Base-by-base conservation (phyloP, 257 asterid species). In the Salvia rosmarinus region DNA sequence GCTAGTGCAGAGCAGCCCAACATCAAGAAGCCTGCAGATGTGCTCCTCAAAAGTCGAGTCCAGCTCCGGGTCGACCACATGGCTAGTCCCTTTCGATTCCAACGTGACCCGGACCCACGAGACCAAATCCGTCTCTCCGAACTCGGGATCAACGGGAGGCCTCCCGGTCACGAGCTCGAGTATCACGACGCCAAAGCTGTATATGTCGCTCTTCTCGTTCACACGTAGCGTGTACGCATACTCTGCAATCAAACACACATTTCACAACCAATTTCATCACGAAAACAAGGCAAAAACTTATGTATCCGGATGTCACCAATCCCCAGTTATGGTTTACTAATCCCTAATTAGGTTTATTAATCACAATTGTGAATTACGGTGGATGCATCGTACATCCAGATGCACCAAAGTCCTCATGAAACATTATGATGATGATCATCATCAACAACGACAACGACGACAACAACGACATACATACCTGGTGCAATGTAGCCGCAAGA, bases 401-500 rank as follows among this genome's bases (percentile, higher is more conserved):
- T n/a, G n/a, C n/a, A n/a, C n/a, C n/a, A n/a, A n/a, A n/a, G n/a
- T n/a, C n/a, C n/a, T n/a, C n/a, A n/a, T 34, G 6, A 34, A 34
- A 3, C 4, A 34, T 32, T 5, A 6, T 6, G 9, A 37, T 6
- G 7, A 37, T 2, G 9, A 37, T n/a, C 42, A 37, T 5, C 42
- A 37, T 5, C 11, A 35, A 35, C 40, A 35, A 35, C 40, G 40
- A 28, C 3, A 4, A 28, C 32, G 4, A 28, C 32, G 32, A 5
- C 9, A 5, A 3, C 39, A 34, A 6, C 7, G 1, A 9, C 1
- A 6, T 35, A 37, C 42, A 6, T 82, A 89, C 98, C 96, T 83
- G 98, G 98, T 11, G 97, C 98, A 81, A 92, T 90, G 83, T 92
- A 92, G 46, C 98, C 98, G 19, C 81, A 85, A 32, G 98, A 85